phyloP scores from a whole-genome alignment of 495 filamentous ascomycete genomes.

The Monascus purpureus region DNA sequence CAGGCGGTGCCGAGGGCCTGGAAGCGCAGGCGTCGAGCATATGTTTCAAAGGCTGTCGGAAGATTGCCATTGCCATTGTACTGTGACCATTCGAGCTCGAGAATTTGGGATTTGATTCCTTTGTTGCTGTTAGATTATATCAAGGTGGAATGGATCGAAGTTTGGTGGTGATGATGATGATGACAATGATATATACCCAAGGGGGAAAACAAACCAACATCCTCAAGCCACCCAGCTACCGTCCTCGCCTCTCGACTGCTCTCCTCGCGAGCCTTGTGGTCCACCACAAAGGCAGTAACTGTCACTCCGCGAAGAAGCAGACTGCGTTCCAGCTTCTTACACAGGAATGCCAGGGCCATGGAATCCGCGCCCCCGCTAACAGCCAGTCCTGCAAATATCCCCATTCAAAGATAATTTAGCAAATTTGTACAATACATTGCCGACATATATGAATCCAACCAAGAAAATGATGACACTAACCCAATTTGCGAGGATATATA shows the following conservation, averaged over 20 bases:
- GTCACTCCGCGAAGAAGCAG: conserved; percentile 11
- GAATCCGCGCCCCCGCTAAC: conserved; percentile 92
- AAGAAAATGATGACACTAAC: background rate
- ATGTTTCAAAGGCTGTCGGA: conserved; percentile 57
- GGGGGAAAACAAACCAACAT: conserved; percentile 18
- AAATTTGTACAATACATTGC: too few species aligned
- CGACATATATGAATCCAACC: too few species aligned
- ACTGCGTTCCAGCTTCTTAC: conserved; percentile 26
- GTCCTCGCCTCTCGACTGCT: conserved; percentile 52
- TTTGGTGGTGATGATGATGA: too few species aligned
- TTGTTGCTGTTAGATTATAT: conserved; percentile 2
- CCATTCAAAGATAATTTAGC: background rate
- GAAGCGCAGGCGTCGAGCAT: conserved; percentile 65
- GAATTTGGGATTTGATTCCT: conserved; percentile 38
- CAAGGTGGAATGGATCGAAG: background rate
- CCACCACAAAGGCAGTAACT: conserved; percentile 57
- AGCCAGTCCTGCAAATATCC: conserved; percentile 54
- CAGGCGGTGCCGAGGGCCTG: conserved; percentile 52
- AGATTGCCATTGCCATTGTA: conserved; percentile 2
- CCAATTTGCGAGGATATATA: too few species aligned
- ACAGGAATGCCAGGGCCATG: conserved; percentile 82
- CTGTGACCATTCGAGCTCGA: conserved; percentile 36
- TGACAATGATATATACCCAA: background rate
- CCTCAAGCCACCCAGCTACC: conserved; percentile 40
- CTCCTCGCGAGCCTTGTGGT: conserved; percentile 58